Evolutionary conservation across 345 rosid species (phyloP), one percentile per base, ranked within the genome.

Genomic region (Eucalyptus cloeziana): DNA sequence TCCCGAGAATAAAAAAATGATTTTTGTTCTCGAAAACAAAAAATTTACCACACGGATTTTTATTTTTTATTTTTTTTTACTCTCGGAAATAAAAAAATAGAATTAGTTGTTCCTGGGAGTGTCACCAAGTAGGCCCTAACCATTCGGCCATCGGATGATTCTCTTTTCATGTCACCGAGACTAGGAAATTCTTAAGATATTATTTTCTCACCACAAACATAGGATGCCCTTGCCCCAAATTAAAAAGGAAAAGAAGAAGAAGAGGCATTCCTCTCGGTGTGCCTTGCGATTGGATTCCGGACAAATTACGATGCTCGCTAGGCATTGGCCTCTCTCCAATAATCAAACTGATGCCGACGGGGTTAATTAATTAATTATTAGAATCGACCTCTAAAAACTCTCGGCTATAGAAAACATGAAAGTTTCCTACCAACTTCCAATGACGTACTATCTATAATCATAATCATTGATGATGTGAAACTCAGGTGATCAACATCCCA

Each of bases 21-120:
- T 7, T 52, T 51, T 1, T 52, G 0, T 8, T 52, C 1, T 0
- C 4, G 0, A 52, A 0, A 52, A 52, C 0, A 52, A 52, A 21
- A 52, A 1, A 52, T 7, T 52, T 52, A 52, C 25, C 1, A 8
- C 21, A 52, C 0, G 10, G 2, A 52, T 52, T 52, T 52, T 0
- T 7, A 0, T 17, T 52, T 52, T 17, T 52, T n/a, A n/a, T n/a
- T n/a, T 19, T 52, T 19, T 6, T 6, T 52, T 1, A 1, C 4
- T 52, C 4, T 0, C 0, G 0, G 5, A 1, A 52, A 52, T 52
- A 52, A 52, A 52, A 52, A 0, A 52, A 8, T 21, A 52, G 0
- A 52, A 21, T 52, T 52, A 52, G 25, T 52, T 52, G 25, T 52
- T 51, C 0, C 2, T 0, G 0, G 4, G 10, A 52, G 58, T 52